These are phyloP conservation scores for Chrysoporthe deuterocubensis DNA, from an alignment of 2,329 filamentous ascomycete species.

Conservation along the genomic window DNA sequence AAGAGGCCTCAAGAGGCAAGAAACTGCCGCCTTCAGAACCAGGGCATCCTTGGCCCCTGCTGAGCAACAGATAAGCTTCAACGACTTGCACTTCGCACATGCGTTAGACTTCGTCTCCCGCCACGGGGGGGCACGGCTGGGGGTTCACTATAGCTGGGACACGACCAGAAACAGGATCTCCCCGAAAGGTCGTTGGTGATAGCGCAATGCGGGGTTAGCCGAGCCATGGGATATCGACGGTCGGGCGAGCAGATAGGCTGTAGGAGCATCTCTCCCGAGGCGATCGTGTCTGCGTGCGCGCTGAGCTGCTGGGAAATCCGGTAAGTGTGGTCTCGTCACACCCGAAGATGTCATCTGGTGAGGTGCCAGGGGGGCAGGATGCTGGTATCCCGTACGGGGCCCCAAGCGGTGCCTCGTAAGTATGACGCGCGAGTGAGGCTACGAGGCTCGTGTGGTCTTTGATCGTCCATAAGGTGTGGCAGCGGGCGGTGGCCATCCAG, in stretches of 20 bases:
- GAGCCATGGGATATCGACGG: background rate
- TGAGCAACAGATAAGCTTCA: conserved; percentile 10
- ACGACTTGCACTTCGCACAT: background rate
- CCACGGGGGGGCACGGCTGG: background rate
- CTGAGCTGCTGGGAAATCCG: background rate
- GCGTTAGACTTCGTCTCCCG: conserved; percentile 8
- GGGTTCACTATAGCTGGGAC: background rate
- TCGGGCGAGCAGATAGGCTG: background rate
- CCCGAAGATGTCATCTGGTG: background rate
- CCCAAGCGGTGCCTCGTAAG: background rate
- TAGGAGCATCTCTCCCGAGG: conserved; percentile 2
- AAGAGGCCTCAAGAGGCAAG: conserved; percentile 12
- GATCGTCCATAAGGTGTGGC: background rate
- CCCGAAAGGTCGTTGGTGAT: background rate
- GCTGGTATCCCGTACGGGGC: background rate
- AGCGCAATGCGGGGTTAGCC: conserved; percentile 2
- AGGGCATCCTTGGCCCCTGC: background rate
- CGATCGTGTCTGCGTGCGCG: background rate
- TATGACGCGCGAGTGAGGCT: conserved; percentile 2
- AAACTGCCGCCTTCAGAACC: background rate
- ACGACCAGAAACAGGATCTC: conserved; percentile 3
- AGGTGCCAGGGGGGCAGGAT: background rate
- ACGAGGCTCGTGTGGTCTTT: background rate
- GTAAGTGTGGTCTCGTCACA: background rate
- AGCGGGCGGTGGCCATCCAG: background rate